Conservation (phyloP, 208 protist genomes). For the Crithidia sp. region DNA sequence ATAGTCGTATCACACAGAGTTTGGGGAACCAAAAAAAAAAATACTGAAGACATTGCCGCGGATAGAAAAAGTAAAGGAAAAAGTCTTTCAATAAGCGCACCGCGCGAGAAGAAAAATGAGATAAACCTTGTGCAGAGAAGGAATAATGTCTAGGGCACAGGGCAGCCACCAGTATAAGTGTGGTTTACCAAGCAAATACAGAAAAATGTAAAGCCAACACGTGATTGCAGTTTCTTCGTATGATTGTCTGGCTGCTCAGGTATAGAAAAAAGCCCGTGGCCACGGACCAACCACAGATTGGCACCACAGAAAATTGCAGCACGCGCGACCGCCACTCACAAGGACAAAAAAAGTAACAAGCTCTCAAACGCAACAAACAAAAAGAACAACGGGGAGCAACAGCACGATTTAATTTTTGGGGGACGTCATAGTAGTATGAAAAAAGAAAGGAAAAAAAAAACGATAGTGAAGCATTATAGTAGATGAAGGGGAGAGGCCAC, state of each 20-base stretch:
- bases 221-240: too few relatives aligned
- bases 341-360: too few relatives aligned
- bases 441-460: conserved; percentile 27
- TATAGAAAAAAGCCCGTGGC: too few relatives aligned
- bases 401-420: background rate
- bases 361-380: too few relatives aligned
- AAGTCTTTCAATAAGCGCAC: conserved; percentile 2
- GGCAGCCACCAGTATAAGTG: conserved; percentile 11
- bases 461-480: conserved; percentile 22
- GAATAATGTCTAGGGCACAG: conserved; percentile 8
- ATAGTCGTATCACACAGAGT: too few relatives aligned
- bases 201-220: background rate
- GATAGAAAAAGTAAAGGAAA: conserved; percentile 9
- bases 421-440: background rate
- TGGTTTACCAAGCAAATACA: background rate
- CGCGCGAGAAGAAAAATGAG: background rate
- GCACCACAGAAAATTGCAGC: too few relatives aligned
- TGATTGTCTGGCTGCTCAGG: too few relatives aligned
- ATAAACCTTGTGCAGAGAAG: background rate
- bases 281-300: too few relatives aligned
- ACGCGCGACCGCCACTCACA: too few relatives aligned
- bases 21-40: too few relatives aligned
- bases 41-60: too few relatives aligned
- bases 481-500: conserved; percentile 3
- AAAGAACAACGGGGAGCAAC: conserved; percentile 5